Conservation (phyloP, 768 basidiomycete genomes). For the Imleria badia region DNA sequence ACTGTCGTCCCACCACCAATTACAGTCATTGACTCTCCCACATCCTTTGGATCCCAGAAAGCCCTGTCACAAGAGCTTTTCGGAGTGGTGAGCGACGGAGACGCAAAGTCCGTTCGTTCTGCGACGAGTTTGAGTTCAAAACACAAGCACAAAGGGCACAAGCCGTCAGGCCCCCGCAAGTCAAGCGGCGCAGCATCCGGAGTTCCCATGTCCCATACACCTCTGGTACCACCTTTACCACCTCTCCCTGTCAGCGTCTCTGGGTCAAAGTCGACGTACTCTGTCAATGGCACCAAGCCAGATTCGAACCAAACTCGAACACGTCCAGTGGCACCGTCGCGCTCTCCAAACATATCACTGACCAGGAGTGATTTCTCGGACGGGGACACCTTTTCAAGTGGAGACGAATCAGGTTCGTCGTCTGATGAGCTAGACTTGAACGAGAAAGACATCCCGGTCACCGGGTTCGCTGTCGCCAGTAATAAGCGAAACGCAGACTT, state of each 20-base stretch:
- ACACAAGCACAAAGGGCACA: slow-evolving; percentile 18
- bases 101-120: slow-evolving; percentile 28
- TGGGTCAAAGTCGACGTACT: slow-evolving; percentile 18
- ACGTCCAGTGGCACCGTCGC: slow-evolving; percentile 1
- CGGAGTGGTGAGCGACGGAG: slow-evolving; percentile 18
- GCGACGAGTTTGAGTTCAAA: slow-evolving; percentile 27
- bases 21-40: slow-evolving; percentile 25
- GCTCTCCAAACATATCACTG: slow-evolving; percentile 20
- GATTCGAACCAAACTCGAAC: slow-evolving; percentile 5
- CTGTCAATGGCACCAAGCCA: slow-evolving; percentile 15
- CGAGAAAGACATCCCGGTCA: slow-evolving; percentile 80
- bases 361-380: slow-evolving; percentile 29
- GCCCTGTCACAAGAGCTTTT: slow-evolving; percentile 20
- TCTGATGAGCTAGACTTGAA: slow-evolving; percentile 36
- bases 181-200: slow-evolving; percentile 64
- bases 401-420: slow-evolving; percentile 32
- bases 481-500: slow-evolving; percentile 94
- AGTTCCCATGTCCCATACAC: slow-evolving; percentile 61
- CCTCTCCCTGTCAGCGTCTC: slow-evolving; percentile 13
- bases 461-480: slow-evolving; percentile 96
- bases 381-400: slow-evolving; percentile 29
- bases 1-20: neutral
- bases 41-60: slow-evolving; percentile 7
- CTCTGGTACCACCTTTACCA: slow-evolving; percentile 43
- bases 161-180: slow-evolving; percentile 26